Evolutionary conservation across 768 basidiomycete species (phyloP).

Genomic region (Tulasnella sp.): DNA sequence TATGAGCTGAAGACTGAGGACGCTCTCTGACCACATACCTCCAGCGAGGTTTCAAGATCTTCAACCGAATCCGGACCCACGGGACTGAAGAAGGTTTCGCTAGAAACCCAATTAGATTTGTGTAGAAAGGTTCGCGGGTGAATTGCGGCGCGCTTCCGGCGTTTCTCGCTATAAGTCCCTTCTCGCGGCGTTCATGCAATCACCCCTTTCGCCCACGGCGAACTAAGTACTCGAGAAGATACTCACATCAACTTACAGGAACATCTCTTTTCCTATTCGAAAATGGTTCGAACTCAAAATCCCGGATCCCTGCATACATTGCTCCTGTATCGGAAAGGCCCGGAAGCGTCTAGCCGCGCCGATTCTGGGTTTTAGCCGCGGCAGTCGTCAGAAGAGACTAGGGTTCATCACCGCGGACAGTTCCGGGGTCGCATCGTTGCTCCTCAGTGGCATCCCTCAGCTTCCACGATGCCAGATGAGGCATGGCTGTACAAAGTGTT

Average conservation of each 20-base stretch:
- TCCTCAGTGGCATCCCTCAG: no score
- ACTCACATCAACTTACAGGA: not conserved
- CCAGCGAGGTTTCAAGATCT: not conserved
- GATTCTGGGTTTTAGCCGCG: not conserved
- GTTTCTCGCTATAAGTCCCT: not conserved
- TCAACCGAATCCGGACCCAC: not conserved
- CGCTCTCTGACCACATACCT: not conserved
- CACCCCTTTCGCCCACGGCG: not conserved
- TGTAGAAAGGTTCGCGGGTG: not conserved
- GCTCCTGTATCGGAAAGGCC: not conserved
- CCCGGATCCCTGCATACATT: not conserved
- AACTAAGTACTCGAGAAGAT: not conserved
- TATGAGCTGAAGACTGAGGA: no score
- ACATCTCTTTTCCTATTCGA: not conserved
- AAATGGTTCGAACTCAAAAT: not conserved
- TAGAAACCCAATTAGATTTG: not conserved
- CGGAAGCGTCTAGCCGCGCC: not conserved
- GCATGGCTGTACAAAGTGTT: not conserved
- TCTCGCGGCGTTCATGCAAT: not conserved
- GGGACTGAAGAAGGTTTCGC: not conserved
- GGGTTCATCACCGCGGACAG: not conserved
- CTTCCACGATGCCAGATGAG: not conserved
- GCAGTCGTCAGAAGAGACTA: not conserved
- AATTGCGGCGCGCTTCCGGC: not conserved
- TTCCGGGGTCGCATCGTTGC: not conserved